Percentiles rank a stretch among this genome's conserved stretches.
These are phyloP conservation scores for Zygoascus bituminiphila DNA, from an alignment of 805 yeast genomes.

Conservation along the genomic window DNA sequence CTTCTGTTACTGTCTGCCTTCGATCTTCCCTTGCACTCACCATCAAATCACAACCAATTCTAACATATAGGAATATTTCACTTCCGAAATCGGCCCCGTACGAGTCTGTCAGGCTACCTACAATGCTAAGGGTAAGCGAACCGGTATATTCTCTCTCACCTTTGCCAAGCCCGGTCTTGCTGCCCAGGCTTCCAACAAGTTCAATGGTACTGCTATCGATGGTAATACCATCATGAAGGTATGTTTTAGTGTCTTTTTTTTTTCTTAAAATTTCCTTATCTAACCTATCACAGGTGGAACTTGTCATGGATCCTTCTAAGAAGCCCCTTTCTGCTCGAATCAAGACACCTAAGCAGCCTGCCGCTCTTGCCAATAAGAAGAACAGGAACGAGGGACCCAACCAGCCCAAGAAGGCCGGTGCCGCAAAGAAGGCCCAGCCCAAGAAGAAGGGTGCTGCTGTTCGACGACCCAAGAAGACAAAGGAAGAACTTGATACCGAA, in stretches of 20 bases:
- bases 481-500: slow-evolving; percentile 93
- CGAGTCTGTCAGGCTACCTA: slow-evolving; percentile 61
- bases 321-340: slow-evolving; percentile 65
- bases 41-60: background rate
- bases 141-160: slow-evolving; percentile 83
- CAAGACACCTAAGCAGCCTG: slow-evolving; percentile 19
- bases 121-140: slow-evolving; percentile 82
- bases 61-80: slow-evolving; percentile 74
- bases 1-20: too few relatives aligned
- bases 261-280: too few relatives aligned
- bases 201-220: slow-evolving; percentile 91
- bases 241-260: too few relatives aligned
- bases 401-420: slow-evolving; percentile 4
- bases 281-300: too few relatives aligned
- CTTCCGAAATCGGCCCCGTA: slow-evolving; percentile 81
- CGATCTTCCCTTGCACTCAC: too few relatives aligned
- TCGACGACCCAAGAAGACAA: slow-evolving; percentile 55
- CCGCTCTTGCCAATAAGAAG: slow-evolving; percentile 9
- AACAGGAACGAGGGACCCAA: too few relatives aligned
- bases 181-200: slow-evolving; percentile 66
- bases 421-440: slow-evolving; percentile 17
- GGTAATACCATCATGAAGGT: slow-evolving; percentile 70
- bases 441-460: slow-evolving; percentile 17
- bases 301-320: slow-evolving; percentile 76
- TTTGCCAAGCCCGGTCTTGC: slow-evolving; percentile 69